phyloP scores from a whole-genome alignment of 768 basidiomycete species.

The Tulasnella sp. region DNA sequence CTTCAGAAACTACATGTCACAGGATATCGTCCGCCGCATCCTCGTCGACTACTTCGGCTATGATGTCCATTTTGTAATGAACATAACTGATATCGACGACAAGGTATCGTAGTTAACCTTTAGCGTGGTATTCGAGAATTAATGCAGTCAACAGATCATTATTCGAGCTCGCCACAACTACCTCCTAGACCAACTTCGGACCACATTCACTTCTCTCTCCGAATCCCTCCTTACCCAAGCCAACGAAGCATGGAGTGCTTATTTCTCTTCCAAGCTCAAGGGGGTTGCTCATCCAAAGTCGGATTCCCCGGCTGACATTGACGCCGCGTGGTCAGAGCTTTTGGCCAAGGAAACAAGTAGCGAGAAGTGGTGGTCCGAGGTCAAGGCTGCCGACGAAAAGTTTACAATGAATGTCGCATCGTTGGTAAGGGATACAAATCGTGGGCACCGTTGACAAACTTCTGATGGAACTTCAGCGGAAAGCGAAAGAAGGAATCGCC shows the following conservation, averaged over 20 bases:
- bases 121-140: not conserved
- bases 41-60: constrained; percentile 95
- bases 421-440: constrained; percentile 46
- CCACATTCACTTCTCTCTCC: constrained; percentile 48
- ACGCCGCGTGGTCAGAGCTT: constrained; percentile 49
- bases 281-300: constrained; percentile 50
- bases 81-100: constrained; percentile 98
- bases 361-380: constrained; percentile 58
- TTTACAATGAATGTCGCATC: constrained; percentile 81
- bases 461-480: not conserved
- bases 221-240: constrained; percentile 50
- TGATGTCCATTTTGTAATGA: constrained; percentile 98
- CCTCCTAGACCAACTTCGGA: constrained; percentile 54
- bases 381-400: constrained; percentile 77
- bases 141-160: constrained; percentile 64
- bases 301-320: constrained; percentile 39
- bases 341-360: constrained; percentile 41
- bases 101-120: constrained; percentile 50
- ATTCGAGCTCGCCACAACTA: constrained; percentile 70
- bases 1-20: constrained; percentile 87
- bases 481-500: constrained; percentile 19
- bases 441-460: not conserved
- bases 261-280: constrained; percentile 53
- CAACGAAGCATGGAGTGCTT: constrained; percentile 55
- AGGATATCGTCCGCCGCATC: constrained; percentile 84